Evolutionary conservation across 805 yeast genomes (phyloP).

Genomic region (Ogataea minuta): DNA sequence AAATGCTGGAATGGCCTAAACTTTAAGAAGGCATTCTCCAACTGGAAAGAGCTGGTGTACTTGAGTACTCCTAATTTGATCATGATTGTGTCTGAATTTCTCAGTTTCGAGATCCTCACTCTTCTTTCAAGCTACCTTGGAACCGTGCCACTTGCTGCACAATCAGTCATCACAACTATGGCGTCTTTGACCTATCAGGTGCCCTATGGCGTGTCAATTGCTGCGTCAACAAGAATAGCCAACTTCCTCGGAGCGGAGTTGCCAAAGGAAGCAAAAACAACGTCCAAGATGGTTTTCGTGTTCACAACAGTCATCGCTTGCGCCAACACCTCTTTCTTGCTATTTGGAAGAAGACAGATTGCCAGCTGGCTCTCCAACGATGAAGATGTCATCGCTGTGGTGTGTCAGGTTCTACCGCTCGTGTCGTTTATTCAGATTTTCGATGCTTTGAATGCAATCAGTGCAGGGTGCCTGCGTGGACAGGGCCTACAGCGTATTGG

Average conservation of each 20-base stretch:
- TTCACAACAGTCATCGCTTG: constrained; percentile 26
- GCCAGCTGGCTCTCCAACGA: constrained; percentile 34
- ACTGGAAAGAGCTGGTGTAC: constrained; percentile 63
- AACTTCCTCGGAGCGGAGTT: constrained; percentile 65
- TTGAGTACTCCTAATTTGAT: constrained; percentile 71
- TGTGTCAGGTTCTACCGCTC: constrained; percentile 28
- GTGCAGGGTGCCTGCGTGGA: constrained; percentile 56
- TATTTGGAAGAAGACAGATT: constrained; percentile 26
- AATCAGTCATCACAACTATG: constrained; percentile 66
- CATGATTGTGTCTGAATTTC: constrained; percentile 77
- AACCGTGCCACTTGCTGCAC: constrained; percentile 62
- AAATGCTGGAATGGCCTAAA: constrained; percentile 39
- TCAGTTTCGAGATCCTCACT: constrained; percentile 75
- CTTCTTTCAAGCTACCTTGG: constrained; percentile 68
- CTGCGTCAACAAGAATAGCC: constrained; percentile 74
- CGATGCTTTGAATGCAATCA: constrained; percentile 47
- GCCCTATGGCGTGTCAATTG: constrained; percentile 74
- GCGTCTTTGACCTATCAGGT: constrained; percentile 68
- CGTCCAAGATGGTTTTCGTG: constrained; percentile 30
- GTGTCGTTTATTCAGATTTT: constrained; percentile 43
- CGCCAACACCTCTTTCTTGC: constrained; percentile 26
- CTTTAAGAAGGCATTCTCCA: constrained; percentile 39
- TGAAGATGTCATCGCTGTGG: constrained; percentile 27
- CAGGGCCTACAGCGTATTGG: constrained; percentile 60
- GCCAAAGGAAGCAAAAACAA: constrained; percentile 29